A percentile compares a stretch with the other conserved stretches of the same genome.
These are phyloP conservation scores for Austroboletus eburneus DNA, from an alignment of 768 basidiomycete species.

Conservation along the genomic window DNA sequence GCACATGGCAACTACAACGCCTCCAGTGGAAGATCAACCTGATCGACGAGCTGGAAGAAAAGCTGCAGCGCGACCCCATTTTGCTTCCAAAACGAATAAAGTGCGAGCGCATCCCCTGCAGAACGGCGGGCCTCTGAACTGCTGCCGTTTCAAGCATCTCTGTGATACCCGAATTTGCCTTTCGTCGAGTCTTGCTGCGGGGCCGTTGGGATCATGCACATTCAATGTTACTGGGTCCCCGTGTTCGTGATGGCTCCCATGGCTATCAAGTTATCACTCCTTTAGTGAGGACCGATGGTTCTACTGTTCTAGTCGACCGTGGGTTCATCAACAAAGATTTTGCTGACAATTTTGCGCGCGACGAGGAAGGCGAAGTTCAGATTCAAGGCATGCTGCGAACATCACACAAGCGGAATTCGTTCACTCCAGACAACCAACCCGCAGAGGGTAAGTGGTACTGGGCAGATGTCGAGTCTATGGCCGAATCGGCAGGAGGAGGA, in stretches of 20 bases:
- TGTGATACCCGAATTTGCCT: constrained; percentile 84
- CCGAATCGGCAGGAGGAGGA: constrained; percentile 70
- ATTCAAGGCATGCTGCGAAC: constrained; percentile 85
- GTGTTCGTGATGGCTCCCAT: constrained; percentile 81
- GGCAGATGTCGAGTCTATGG: constrained; percentile 81
- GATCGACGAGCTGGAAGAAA: constrained; percentile 91
- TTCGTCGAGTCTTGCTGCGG: constrained; percentile 73
- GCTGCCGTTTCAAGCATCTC: constrained; percentile 44
- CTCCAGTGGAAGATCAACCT: constrained; percentile 93
- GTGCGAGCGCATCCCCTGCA: constrained; percentile 43
- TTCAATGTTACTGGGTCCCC: constrained; percentile 78
- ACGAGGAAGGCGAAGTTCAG: constrained; percentile 57
- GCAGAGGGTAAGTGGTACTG: constrained; percentile 86
- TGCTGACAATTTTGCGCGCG: constrained; percentile 34
- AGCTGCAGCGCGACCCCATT: constrained; percentile 76
- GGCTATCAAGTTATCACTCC: constrained; percentile 91
- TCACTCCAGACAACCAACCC: constrained; percentile 87
- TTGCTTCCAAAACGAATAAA: constrained; percentile 80
- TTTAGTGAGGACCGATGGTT: constrained; percentile 70
- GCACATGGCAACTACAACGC: constrained; percentile 91
- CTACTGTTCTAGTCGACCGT: constrained; percentile 87
- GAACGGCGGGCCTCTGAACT: constrained; percentile 17
- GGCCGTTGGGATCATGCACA: constrained; percentile 79
- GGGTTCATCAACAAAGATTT: constrained; percentile 76
- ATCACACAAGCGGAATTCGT: constrained; percentile 66